These are phyloP conservation scores for Cyclanthera cordifolia DNA, from an alignment of 306 rosid genomes.

Conservation along the genomic window DNA sequence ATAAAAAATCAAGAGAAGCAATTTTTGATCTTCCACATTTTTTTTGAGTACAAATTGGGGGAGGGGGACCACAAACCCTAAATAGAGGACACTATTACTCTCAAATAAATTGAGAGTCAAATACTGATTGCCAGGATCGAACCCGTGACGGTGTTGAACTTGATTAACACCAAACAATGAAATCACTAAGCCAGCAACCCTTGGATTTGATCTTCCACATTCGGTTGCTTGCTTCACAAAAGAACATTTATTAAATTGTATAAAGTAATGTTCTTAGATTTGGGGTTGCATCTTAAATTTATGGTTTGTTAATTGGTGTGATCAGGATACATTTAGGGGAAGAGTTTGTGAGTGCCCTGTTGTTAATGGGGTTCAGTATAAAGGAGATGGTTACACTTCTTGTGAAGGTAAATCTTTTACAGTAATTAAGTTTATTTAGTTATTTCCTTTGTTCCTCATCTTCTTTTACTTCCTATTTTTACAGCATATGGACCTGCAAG, in stretches of 20 bases:
- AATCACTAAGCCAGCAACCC: too few relatives aligned
- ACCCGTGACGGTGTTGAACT: too few relatives aligned
- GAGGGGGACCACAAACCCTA: too few relatives aligned
- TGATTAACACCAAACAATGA: too few relatives aligned
- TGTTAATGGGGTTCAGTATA: slow-evolving; percentile 67
- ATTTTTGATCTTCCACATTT: background rate
- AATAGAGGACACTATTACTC: too few relatives aligned
- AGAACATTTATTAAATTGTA: background rate
- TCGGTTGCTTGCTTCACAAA: background rate
- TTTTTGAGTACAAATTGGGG: too few relatives aligned
- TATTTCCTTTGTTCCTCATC: background rate
- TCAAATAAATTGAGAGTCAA: too few relatives aligned
- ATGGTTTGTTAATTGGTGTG: slow-evolving; percentile 3
- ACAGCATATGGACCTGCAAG: slow-evolving; percentile 95
- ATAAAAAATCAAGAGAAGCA: background rate
- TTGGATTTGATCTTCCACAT: background rate
- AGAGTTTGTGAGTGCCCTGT: slow-evolving; percentile 91
- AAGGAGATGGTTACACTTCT: slow-evolving; percentile 69
- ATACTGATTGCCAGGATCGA: too few relatives aligned
- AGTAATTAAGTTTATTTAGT: background rate
- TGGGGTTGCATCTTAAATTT: background rate
- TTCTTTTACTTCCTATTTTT: background rate
- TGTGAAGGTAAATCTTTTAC: slow-evolving; percentile 50
- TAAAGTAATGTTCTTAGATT: background rate
- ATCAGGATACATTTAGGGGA: slow-evolving; percentile 92